Base-by-base conservation (phyloP, 495 filamentous ascomycete species). In the Neurospora sp. region DNA sequence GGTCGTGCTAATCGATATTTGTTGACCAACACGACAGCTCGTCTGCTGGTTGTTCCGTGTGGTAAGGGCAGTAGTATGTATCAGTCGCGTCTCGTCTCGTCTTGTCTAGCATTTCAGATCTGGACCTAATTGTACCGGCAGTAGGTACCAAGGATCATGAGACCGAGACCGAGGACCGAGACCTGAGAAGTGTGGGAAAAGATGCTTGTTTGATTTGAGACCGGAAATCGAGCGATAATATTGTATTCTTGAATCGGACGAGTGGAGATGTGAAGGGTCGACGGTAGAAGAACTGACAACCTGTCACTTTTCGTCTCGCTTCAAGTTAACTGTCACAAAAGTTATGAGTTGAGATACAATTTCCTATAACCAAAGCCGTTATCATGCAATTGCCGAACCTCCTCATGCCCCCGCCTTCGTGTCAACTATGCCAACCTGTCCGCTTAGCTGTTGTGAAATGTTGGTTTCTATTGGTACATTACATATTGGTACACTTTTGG, bases 401-500 rank as follows among this genome's bases (percentile, higher is more conserved):
- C 53, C 53, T 66, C 22, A 66, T 35, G 53, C 27, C 53, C 53
- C 18, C 27, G 27, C 35, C 18, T 35, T 35, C 27, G 14, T 66
- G 53, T 35, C 53, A 66, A 66, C 14, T 66, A 35, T 66, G 53
- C 53, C 53, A 18, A 66, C 27, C 27, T 16, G 14, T 31, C 27
- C 53, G 53, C 27, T 66, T 66, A 66, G 53, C 27, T 66, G 53
- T 35, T 35, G 53, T 61, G 72, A 73, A 71, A 77, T 59, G 69
- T 40, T 4, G 69, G 48, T 73, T 71, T 69, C 71, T 75, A 73
- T 70, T 80, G 61, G 73, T 77, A 79, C 75, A 78, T 74, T 74
- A 79, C 72, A 73, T 80, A 75, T 71, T 77, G 44, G 73, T 76
- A 74, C 72, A 80, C 73, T 75, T 44, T 69, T 77, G 74, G 70